Conservation (phyloP, 805 yeast species). For the Yamadazyma scolyti region DNA sequence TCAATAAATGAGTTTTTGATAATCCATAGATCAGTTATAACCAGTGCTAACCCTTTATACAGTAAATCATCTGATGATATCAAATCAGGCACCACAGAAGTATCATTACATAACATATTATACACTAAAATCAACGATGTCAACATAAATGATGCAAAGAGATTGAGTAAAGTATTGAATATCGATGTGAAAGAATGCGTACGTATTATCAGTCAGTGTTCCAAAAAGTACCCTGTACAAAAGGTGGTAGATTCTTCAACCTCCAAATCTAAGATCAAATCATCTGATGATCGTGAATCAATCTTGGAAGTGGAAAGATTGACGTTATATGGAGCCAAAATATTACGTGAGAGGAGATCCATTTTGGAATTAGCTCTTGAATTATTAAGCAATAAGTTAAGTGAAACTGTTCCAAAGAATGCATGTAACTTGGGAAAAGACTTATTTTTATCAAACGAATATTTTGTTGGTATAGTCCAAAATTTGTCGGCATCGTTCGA, state of each 20-base stretch:
- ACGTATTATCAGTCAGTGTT: conserved; percentile 43
- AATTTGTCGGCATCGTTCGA: conserved; percentile 10
- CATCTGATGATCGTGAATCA: conserved; percentile 34
- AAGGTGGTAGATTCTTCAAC: conserved; percentile 18
- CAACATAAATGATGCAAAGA: conserved; percentile 36
- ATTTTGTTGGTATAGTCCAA: conserved; percentile 17
- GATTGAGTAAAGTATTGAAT: conserved; percentile 34
- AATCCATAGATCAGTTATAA: conserved; percentile 25
- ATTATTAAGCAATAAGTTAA: conserved; percentile 44
- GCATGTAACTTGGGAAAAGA: conserved; percentile 38
- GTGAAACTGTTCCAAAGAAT: conserved; percentile 22
- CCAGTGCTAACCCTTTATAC: conserved; percentile 29
- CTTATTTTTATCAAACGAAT: conserved; percentile 29
- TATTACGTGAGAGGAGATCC: conserved; percentile 50
- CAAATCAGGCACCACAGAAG: conserved; percentile 16
- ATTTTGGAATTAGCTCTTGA: conserved; percentile 41
- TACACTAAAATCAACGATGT: conserved; percentile 31
- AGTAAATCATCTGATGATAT: conserved; percentile 1
- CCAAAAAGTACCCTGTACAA: conserved; percentile 33
- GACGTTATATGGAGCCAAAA: conserved; percentile 31
- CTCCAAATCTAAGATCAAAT: conserved; percentile 20
- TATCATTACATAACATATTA: conserved; percentile 38
- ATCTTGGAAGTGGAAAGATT: conserved; percentile 25
- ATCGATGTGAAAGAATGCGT: conserved; percentile 44
- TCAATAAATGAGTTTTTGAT: conserved; percentile 39